Percentiles rank a stretch among this genome's conserved stretches.
Evolutionary conservation across 768 basidiomycete species (phyloP).

Genomic region (Suillus decipiens): DNA sequence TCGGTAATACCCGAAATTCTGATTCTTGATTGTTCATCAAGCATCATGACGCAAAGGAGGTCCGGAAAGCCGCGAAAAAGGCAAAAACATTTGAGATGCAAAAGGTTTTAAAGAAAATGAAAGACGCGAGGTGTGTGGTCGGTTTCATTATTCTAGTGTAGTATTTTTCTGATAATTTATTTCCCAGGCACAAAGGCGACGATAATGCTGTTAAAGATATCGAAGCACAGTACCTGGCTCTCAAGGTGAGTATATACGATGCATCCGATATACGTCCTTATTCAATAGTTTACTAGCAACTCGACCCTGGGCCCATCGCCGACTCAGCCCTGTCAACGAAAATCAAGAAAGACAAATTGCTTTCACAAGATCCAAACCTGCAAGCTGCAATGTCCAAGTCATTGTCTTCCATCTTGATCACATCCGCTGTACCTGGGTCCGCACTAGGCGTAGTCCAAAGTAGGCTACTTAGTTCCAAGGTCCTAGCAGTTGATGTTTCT

Average conservation of each 20-base stretch:
- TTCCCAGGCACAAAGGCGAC: slow-evolving; percentile 38
- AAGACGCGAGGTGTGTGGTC: slow-evolving; percentile 56
- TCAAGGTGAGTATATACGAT: slow-evolving; percentile 58
- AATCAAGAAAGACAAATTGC: slow-evolving; percentile 67
- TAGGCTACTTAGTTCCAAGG: slow-evolving; percentile 75
- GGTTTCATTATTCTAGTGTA: not conserved
- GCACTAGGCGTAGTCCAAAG: slow-evolving; percentile 62
- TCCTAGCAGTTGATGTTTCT: slow-evolving; percentile 60
- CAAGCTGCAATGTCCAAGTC: slow-evolving; percentile 47
- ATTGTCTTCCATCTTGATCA: slow-evolving; percentile 38
- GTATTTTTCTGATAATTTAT: slow-evolving; percentile 7
- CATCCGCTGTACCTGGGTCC: slow-evolving; percentile 42
- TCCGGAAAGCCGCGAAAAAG: slow-evolving; percentile 77
- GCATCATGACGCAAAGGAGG: slow-evolving; percentile 76
- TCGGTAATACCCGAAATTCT: slow-evolving; percentile 11
- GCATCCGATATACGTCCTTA: not conserved
- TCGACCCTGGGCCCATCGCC: slow-evolving; percentile 61
- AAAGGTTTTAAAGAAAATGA: slow-evolving; percentile 81
- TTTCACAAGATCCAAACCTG: slow-evolving; percentile 53
- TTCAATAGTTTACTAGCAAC: slow-evolving; percentile 40
- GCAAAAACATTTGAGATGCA: slow-evolving; percentile 80
- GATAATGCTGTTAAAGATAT: slow-evolving; percentile 44
- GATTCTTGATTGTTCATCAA: slow-evolving; percentile 33
- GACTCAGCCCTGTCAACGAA: slow-evolving; percentile 69
- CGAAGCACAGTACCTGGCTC: slow-evolving; percentile 57